Evolutionary conservation across 75 land plant genomes (phyloP).

Genomic region (Azolla pinnata): DNA sequence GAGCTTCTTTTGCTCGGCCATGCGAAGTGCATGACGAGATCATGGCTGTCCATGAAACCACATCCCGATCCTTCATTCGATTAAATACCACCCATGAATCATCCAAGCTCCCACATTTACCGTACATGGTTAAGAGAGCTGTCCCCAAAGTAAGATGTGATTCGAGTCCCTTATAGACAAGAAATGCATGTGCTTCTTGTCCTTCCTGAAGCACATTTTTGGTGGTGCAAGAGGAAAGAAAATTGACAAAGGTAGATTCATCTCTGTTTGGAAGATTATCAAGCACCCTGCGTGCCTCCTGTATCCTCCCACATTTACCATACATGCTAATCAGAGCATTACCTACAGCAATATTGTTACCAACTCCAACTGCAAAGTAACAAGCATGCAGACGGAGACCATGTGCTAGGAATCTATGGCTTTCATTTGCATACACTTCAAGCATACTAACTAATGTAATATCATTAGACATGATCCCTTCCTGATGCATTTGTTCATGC

Average conservation of each 20-base stretch:
- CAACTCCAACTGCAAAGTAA: too few species aligned
- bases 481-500: slow-evolving; percentile 11
- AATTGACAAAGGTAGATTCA: too few species aligned
- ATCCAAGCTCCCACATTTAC: not conserved
- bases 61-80: not conserved
- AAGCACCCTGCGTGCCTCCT: slow-evolving; percentile 16
- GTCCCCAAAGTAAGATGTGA: too few species aligned
- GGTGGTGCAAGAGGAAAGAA: too few species aligned
- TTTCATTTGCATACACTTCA: slow-evolving; percentile 18
- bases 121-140: not conserved
- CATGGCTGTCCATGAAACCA: not conserved
- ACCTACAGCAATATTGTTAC: slow-evolving; percentile 6
- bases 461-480: slow-evolving; percentile 16
- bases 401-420: slow-evolving; percentile 4
- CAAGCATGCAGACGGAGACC: too few species aligned
- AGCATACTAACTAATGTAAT: slow-evolving; percentile 34
- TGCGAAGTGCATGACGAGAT: not conserved
- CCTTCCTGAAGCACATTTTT: too few species aligned
- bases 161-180: too few species aligned
- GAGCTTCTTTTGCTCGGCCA: not conserved
- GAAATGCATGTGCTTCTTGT: too few species aligned
- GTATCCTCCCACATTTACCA: slow-evolving; percentile 6
- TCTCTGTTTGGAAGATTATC: too few species aligned
- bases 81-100: not conserved
- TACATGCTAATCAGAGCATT: slow-evolving; percentile 15